These are phyloP conservation scores for Spathaspora boniae DNA, from an alignment of 805 yeast genomes.

Conservation along the genomic window DNA sequence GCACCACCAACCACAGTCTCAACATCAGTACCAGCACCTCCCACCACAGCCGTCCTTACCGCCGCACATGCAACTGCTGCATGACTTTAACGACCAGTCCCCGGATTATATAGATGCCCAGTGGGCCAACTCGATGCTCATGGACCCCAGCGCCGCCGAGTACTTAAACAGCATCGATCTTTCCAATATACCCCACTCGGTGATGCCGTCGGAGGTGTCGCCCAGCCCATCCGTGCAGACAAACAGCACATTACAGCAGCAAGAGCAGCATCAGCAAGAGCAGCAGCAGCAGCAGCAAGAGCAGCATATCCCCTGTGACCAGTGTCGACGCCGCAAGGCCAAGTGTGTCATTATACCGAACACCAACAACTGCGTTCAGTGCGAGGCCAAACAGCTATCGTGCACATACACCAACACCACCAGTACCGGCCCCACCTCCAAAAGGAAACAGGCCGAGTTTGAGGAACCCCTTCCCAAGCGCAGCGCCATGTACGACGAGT, in stretches of 20 bases:
- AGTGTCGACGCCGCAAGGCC: constrained; percentile 75
- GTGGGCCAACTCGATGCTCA: constrained; percentile 34
- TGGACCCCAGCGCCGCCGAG: constrained; percentile 27
- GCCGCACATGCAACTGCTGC: constrained; percentile 2
- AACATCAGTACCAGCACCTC: not conserved
- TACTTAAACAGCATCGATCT: constrained; percentile 34
- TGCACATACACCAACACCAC: constrained; percentile 73
- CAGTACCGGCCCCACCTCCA: constrained; percentile 12
- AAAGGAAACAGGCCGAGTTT: no score
- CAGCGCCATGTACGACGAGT: no score
- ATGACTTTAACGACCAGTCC: constrained; percentile 2
- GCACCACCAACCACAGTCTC: no score
- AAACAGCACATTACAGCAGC: constrained; percentile 33
- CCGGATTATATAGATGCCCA: constrained; percentile 6
- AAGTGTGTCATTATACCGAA: constrained; percentile 71
- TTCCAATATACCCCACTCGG: constrained; percentile 5
- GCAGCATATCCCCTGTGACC: constrained; percentile 62
- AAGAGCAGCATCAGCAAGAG: constrained; percentile 19
- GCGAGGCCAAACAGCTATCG: constrained; percentile 67
- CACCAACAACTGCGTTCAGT: constrained; percentile 64
- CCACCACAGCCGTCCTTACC: not conserved
- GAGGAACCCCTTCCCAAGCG: no score
- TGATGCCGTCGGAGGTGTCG: constrained; percentile 3
- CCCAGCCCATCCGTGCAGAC: no score
- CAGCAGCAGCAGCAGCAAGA: constrained; percentile 7